Evolutionary conservation across 2,329 filamentous ascomycete genomes (phyloP).

Genomic region (Colletotrichum sublineola): DNA sequence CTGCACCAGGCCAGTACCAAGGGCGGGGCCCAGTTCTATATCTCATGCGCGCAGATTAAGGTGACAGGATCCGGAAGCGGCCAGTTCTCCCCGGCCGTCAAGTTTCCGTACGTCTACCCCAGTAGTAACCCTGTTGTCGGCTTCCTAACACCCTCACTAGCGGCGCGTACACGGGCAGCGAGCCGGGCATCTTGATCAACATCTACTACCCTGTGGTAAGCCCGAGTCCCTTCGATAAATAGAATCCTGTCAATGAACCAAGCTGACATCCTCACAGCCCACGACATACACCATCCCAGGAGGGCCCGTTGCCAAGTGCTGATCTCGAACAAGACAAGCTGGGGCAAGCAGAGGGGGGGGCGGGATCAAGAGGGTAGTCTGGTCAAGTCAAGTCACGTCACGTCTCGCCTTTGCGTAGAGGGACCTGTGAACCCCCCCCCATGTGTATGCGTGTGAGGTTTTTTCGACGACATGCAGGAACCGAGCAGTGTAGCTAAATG

Average conservation of each 20-base stretch:
- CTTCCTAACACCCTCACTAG: slow-evolving; percentile 3
- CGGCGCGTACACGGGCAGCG: slow-evolving; percentile 34
- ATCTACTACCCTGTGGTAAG: slow-evolving; percentile 41
- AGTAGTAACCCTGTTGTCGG: neutral
- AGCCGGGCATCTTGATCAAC: slow-evolving; percentile 42
- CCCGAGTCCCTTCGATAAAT: neutral
- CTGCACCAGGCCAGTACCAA: slow-evolving; percentile 51
- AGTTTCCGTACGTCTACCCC: slow-evolving; percentile 31
- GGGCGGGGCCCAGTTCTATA: slow-evolving; percentile 54
- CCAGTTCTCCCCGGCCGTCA: slow-evolving; percentile 34
- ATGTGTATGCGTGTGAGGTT: neutral
- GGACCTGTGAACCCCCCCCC: no score
- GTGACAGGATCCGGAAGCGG: slow-evolving; percentile 44
- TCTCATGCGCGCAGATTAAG: slow-evolving; percentile 52
- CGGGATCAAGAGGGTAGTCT: neutral
- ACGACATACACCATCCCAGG: slow-evolving; percentile 37
- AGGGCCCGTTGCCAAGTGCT: slow-evolving; percentile 37
- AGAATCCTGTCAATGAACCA: slow-evolving; percentile 1
- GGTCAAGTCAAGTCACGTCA: neutral
- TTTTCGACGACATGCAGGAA: neutral
- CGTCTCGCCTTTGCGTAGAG: neutral
- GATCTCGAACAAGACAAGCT: neutral
- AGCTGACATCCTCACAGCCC: slow-evolving; percentile 23
- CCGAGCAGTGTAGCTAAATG: neutral
- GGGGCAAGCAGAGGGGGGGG: neutral